phyloP scores from a whole-genome alignment of 345 rosid species.

The Rhodomyrtus tomentosa region DNA sequence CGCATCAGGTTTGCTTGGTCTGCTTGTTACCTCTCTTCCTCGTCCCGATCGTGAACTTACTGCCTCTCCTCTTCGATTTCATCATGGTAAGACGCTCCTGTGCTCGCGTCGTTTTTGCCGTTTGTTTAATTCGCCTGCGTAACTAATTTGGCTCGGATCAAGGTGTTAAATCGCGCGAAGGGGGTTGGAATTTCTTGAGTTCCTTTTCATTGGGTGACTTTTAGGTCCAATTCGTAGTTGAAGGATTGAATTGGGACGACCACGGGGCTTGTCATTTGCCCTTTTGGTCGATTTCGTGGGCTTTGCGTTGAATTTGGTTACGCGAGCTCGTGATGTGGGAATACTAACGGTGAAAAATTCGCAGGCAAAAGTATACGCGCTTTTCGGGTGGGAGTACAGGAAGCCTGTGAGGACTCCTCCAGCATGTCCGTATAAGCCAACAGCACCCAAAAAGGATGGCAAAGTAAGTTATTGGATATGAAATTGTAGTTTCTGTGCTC shows the following conservation, averaged over 20 bases:
- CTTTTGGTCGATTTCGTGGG: not conserved
- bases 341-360: not conserved
- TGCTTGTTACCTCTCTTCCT: constrained; percentile 91
- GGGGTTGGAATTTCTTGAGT: not conserved
- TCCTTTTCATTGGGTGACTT: not conserved
- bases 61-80: constrained; percentile 58
- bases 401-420: constrained; percentile 82
- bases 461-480: constrained; percentile 27
- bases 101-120: not conserved
- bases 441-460: constrained; percentile 18
- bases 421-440: constrained; percentile 73
- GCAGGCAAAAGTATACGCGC: constrained; percentile 60
- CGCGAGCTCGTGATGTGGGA: not conserved
- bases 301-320: not conserved
- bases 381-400: constrained; percentile 93
- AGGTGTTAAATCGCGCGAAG: not conserved
- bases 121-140: not conserved
- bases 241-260: not conserved
- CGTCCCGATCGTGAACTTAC: constrained; percentile 68
- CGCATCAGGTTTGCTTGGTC: constrained; percentile 60
- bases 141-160: not conserved
- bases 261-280: not conserved
- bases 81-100: constrained; percentile 38
- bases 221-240: not conserved
- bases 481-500: not conserved